Conservation (phyloP, 2,329 filamentous ascomycete species). For the Microcyclosporella mali region DNA sequence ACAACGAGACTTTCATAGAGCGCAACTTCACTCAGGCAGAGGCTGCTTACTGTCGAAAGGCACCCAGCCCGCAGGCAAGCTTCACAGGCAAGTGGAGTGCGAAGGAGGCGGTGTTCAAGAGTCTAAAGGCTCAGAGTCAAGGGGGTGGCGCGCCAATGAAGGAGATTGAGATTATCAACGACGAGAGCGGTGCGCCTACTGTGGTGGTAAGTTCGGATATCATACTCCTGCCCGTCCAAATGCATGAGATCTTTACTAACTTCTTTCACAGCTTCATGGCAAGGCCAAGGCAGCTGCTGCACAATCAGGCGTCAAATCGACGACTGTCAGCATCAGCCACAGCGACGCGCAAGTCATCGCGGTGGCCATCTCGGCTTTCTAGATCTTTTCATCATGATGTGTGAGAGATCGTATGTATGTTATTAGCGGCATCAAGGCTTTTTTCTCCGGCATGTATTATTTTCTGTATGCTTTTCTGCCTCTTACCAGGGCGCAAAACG, state of each 20-base stretch:
- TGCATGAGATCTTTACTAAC: constrained; percentile 17
- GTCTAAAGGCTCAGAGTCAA: constrained; percentile 76
- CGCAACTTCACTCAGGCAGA: constrained; percentile 88
- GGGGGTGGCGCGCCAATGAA: constrained; percentile 84
- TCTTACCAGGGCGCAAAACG: no score
- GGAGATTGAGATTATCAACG: constrained; percentile 86
- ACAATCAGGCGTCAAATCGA: constrained; percentile 76
- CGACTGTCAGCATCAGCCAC: constrained; percentile 93
- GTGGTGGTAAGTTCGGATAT: constrained; percentile 77
- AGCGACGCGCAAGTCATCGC: constrained; percentile 91
- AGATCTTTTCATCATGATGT: constrained; percentile 3
- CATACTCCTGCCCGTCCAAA: not conserved
- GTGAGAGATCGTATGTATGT: no score
- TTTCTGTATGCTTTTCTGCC: no score
- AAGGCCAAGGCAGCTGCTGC: constrained; percentile 77
- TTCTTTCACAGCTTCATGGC: constrained; percentile 64
- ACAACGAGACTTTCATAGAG: constrained; percentile 88
- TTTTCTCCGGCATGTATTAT: not conserved
- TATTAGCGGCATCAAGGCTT: constrained; percentile 3
- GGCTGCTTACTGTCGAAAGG: constrained; percentile 77
- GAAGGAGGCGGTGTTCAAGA: constrained; percentile 99
- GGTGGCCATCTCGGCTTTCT: constrained; percentile 55
- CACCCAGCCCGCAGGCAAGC: constrained; percentile 74
- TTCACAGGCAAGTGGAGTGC: constrained; percentile 96
- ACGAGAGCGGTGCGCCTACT: constrained; percentile 73